These are phyloP conservation scores for Kwoniella sp. DNA, from an alignment of 768 basidiomycete genomes.

Conservation along the genomic window DNA sequence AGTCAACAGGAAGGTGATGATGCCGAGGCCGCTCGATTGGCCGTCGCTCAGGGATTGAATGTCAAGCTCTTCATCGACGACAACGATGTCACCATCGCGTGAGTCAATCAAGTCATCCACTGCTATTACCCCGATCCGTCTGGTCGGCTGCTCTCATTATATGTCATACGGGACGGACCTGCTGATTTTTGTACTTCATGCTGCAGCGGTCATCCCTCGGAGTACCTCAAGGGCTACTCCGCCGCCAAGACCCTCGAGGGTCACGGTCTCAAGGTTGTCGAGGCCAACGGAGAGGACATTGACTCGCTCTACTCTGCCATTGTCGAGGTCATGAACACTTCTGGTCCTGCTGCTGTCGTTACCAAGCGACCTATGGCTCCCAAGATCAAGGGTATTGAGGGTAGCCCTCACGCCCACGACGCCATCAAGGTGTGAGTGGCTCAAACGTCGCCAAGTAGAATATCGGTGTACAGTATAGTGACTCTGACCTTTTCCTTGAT, in stretches of 20 bases:
- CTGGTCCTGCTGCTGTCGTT: slow-evolving; percentile 82
- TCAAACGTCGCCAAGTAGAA: not conserved
- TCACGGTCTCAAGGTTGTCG: slow-evolving; percentile 77
- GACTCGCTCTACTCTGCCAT: slow-evolving; percentile 75
- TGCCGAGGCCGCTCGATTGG: slow-evolving; percentile 83
- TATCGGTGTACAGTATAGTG: no score
- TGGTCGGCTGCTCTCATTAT: no score
- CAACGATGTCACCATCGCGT: slow-evolving; percentile 85
- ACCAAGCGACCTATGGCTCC: slow-evolving; percentile 71
- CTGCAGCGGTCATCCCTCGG: slow-evolving; percentile 75
- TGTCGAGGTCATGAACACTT: slow-evolving; percentile 61
- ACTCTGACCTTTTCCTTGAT: not conserved
- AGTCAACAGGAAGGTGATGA: slow-evolving; percentile 91
- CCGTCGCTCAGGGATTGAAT: slow-evolving; percentile 79
- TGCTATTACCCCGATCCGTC: no score
- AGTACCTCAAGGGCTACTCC: slow-evolving; percentile 79
- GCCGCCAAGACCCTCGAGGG: slow-evolving; percentile 73
- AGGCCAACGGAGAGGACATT: slow-evolving; percentile 75
- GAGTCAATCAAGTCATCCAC: slow-evolving; percentile 8
- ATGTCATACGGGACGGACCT: no score
- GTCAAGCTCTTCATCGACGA: slow-evolving; percentile 86
- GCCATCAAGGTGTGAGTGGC: slow-evolving; percentile 35
- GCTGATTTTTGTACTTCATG: not conserved
- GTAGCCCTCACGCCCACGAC: slow-evolving; percentile 78
- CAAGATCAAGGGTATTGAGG: slow-evolving; percentile 74